Percentiles rank a stretch among this genome's conserved stretches.
phyloP scores from a whole-genome alignment of 2,329 filamentous ascomycete genomes.

The Berkeleyomyces rouxiae region DNA sequence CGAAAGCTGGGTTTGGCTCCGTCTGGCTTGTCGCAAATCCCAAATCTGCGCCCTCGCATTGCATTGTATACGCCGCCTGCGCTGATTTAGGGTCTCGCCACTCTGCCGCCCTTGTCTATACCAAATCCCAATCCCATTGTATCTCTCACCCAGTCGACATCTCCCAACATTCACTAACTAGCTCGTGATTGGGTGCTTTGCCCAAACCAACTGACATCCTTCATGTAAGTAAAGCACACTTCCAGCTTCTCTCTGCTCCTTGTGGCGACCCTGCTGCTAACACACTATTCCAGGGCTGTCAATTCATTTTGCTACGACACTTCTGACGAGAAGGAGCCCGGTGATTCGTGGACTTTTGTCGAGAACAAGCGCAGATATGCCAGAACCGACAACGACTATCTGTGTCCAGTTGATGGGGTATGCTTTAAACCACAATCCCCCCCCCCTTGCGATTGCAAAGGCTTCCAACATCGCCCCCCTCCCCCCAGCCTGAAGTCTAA shows the following conservation, averaged over 20 bases:
- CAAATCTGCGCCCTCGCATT: no score
- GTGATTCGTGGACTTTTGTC: constrained; percentile 23
- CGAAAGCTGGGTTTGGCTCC: no score
- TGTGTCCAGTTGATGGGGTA: constrained; percentile 64
- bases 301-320: constrained; percentile 7
- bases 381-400: constrained; percentile 51
- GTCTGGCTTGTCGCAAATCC: no score
- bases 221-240: background rate
- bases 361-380: constrained; percentile 59
- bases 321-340: background rate
- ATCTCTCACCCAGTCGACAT: no score
- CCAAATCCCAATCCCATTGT: no score
- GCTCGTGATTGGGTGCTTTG: no score
- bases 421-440: constrained; percentile 6
- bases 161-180: no score
- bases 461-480: constrained; percentile 13
- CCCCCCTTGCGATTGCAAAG: no score
- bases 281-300: background rate
- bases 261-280: background rate
- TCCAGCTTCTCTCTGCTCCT: no score
- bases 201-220: background rate
- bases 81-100: no score
- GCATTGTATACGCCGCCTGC: no score
- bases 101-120: no score
- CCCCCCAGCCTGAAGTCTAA: background rate